A percentile compares a stretch with the other conserved stretches of the same genome.
Conservation (phyloP, 345 rosid species). For the Eutrema japonicum region DNA sequence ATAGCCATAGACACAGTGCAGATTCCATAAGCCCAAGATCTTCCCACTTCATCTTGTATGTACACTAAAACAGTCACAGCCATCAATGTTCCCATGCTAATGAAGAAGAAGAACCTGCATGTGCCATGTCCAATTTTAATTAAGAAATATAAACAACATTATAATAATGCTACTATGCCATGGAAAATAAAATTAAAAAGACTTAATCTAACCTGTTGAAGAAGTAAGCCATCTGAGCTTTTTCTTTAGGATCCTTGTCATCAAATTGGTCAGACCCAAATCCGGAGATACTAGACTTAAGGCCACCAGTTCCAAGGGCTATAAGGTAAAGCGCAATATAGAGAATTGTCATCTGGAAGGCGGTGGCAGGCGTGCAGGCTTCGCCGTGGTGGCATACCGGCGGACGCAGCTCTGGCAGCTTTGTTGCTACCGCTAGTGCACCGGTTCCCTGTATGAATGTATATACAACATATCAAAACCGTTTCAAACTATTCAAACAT, state of each 20-base stretch:
- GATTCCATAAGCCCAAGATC: slow-evolving; percentile 69
- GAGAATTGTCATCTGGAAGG: slow-evolving; percentile 73
- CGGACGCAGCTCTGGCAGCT: slow-evolving; percentile 67
- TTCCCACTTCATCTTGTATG: slow-evolving; percentile 61
- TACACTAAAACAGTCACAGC: slow-evolving; percentile 68
- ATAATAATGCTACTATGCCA: not conserved
- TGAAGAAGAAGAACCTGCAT: slow-evolving; percentile 59
- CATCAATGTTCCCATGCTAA: slow-evolving; percentile 62
- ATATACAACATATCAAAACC: not conserved
- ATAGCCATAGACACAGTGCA: slow-evolving; percentile 63
- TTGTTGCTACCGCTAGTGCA: slow-evolving; percentile 60
- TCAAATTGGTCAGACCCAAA: slow-evolving; percentile 77
- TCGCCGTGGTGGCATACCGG: slow-evolving; percentile 57
- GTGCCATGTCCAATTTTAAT: not conserved
- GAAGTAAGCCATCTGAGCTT: slow-evolving; percentile 62
- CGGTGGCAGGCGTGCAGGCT: slow-evolving; percentile 57
- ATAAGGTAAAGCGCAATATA: slow-evolving; percentile 59
- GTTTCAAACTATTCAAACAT: not conserved
- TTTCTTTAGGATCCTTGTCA: slow-evolving; percentile 59
- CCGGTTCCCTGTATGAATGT: slow-evolving; percentile 64
- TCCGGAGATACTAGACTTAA: slow-evolving; percentile 75
- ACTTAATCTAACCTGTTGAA: slow-evolving; percentile 51
- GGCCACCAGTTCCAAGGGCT: slow-evolving; percentile 75
- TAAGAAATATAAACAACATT: not conserved
- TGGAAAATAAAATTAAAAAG: not conserved